Evolutionary conservation across 2,329 filamentous ascomycete species (phyloP), one percentile per base, ranked within the genome.

Genomic region (Knufia fluminis): DNA sequence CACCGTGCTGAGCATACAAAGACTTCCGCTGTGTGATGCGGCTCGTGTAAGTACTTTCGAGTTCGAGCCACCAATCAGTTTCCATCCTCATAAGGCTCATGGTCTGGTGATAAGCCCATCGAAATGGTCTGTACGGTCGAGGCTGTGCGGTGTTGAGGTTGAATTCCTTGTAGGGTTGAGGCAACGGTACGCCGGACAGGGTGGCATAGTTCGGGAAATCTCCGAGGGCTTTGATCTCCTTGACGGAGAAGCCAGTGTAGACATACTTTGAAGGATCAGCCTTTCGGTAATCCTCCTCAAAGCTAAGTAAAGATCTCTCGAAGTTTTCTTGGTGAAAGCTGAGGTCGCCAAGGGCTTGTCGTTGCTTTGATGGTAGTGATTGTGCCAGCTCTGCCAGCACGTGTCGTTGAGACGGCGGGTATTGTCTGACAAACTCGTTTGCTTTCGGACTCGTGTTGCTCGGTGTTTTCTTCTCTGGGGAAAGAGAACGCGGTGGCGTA

Each of bases 71-170:
- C 78, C 83, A 94, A 62, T 94, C 82, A 0, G 80, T 70, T 54
- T 94, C 85, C 64, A 92, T 69, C 58, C 87, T 94, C 38, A 77
- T 82, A 7, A 91, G 70, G 1, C 86, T 86, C 88, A 94, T 94
- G 0, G 87, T 94, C 62, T 94, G 88, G 62, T 92, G 86, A 61
- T 94, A 94, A 0, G 75, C 71, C 88, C 88, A 94, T 59, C 88
- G 68, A 38, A 94, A 85, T 0, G 88, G 88, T 35, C 88, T 75
- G 62, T 90, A 94, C 0, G 87, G 87, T 50, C 88, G 74, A 1
- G 87, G 78, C 8, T 75, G 59, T 1, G 87, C 86, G 54, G 72
- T 85, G 12, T 74, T 67, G 48, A 89, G 80, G 54, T 86, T 71
- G 61, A 92, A 92, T 3, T 77, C 71, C 1, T 63, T 59, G 49